Conservation (phyloP, 2,329 filamentous ascomycete species). For the Pezicula neosporulosa region DNA sequence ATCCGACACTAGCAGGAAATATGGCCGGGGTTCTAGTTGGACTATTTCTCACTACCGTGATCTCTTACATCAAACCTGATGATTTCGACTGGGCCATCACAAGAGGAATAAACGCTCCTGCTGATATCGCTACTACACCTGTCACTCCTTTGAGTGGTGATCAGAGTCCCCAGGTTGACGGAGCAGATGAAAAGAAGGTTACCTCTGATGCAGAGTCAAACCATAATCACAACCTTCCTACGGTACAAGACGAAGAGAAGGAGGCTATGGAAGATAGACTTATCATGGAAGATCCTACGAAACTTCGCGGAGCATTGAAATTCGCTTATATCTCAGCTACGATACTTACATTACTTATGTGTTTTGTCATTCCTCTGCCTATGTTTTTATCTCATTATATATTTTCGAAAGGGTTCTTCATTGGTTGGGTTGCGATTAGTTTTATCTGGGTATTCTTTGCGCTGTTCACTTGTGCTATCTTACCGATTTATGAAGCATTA, state of each 20-base stretch:
- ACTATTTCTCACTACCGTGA: neutral
- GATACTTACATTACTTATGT: neutral
- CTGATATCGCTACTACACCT: neutral
- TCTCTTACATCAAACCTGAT: constrained; percentile 3
- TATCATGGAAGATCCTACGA: constrained; percentile 2
- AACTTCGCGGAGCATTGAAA: neutral
- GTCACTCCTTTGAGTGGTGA: too few relatives aligned
- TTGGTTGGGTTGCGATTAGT: constrained; percentile 6
- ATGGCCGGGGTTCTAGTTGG: neutral
- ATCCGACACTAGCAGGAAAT: constrained; percentile 1
- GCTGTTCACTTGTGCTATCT: constrained; percentile 4
- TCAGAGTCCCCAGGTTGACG: too few relatives aligned
- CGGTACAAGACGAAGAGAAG: neutral
- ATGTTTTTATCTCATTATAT: constrained; percentile 9
- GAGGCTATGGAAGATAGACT: neutral
- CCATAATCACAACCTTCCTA: neutral
- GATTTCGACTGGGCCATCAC: constrained; percentile 9
- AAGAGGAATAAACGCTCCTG: constrained; percentile 1
- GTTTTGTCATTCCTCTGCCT: neutral
- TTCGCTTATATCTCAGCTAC: neutral
- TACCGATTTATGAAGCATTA: constrained; percentile 7
- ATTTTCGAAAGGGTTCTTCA: constrained; percentile 7
- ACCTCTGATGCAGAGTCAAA: neutral
- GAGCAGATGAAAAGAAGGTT: too few relatives aligned
- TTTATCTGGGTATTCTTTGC: constrained; percentile 10